Conservation (phyloP, 2,329 filamentous ascomycete genomes). For the Karstenula rhodostoma region DNA sequence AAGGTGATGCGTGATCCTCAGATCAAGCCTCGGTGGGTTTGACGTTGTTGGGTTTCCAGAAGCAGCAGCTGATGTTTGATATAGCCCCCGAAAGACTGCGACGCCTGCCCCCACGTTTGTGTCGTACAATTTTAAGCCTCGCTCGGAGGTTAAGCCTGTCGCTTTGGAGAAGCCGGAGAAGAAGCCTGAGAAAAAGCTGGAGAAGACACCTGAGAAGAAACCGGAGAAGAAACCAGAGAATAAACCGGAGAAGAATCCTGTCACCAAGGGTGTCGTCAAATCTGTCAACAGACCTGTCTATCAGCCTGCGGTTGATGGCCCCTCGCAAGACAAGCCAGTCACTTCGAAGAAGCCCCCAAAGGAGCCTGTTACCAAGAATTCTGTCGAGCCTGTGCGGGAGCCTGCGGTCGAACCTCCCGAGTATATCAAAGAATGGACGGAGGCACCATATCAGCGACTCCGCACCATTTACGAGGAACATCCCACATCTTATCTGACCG, state of each 20-base stretch:
- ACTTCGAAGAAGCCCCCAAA: neutral
- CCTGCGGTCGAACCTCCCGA: neutral
- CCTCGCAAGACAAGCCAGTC: neutral
- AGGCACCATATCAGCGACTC: neutral
- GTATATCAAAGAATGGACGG: neutral
- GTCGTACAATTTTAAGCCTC: neutral
- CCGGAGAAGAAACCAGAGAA: neutral
- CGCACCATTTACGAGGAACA: neutral
- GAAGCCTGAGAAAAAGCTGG: too few relatives aligned
- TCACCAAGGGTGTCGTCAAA: too few relatives aligned
- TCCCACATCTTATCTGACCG: neutral
- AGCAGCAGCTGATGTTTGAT: neutral
- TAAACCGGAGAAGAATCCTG: too few relatives aligned
- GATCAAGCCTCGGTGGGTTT: neutral
- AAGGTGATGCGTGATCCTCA: neutral
- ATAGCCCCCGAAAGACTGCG: neutral
- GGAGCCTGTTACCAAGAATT: neutral
- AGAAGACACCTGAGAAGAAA: neutral
- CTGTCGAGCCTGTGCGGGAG: neutral
- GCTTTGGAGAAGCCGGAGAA: neutral
- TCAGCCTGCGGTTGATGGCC: too few relatives aligned
- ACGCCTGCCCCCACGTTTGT: neutral
- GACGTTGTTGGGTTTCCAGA: neutral
- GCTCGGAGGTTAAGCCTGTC: neutral
- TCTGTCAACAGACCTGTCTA: too few relatives aligned